Evolutionary conservation across 106 monocot species (phyloP).

Genomic region (Posidonia australis): DNA sequence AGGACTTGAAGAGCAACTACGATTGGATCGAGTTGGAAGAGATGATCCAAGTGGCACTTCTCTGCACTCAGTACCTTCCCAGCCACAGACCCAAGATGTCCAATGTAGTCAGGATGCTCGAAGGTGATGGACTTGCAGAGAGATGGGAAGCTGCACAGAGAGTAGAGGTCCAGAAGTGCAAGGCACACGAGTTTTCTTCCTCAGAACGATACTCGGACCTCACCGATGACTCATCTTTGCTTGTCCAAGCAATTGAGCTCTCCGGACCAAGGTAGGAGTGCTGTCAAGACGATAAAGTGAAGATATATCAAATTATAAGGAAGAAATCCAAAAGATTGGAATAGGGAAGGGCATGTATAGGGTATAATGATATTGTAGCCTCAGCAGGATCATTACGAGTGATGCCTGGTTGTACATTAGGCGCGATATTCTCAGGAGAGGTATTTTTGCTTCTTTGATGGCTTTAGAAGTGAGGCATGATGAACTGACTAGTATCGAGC

Average conservation of each 20-base stretch:
- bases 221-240: slow-evolving; percentile 62
- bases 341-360: too few species aligned
- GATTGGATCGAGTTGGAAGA: slow-evolving; percentile 50
- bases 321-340: too few species aligned
- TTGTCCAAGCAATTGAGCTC: slow-evolving; percentile 86
- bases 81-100: slow-evolving; percentile 53
- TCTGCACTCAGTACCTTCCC: slow-evolving; percentile 53
- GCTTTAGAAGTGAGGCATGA: too few species aligned
- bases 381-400: too few species aligned
- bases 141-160: slow-evolving; percentile 65
- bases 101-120: slow-evolving; percentile 62
- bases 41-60: slow-evolving; percentile 45
- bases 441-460: too few species aligned
- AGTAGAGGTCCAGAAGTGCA: slow-evolving; percentile 17
- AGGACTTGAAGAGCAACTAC: slow-evolving; percentile 32
- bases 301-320: too few species aligned
- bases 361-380: too few species aligned
- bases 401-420: too few species aligned
- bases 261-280: slow-evolving; percentile 64
- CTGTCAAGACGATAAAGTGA: too few species aligned
- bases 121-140: slow-evolving; percentile 58
- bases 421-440: too few species aligned
- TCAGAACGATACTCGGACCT: slow-evolving; percentile 53
- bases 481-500: too few species aligned
- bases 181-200: slow-evolving; percentile 31